Conservation (phyloP, 176 grass and related monocot species). For the Paspalum vaginatum region DNA sequence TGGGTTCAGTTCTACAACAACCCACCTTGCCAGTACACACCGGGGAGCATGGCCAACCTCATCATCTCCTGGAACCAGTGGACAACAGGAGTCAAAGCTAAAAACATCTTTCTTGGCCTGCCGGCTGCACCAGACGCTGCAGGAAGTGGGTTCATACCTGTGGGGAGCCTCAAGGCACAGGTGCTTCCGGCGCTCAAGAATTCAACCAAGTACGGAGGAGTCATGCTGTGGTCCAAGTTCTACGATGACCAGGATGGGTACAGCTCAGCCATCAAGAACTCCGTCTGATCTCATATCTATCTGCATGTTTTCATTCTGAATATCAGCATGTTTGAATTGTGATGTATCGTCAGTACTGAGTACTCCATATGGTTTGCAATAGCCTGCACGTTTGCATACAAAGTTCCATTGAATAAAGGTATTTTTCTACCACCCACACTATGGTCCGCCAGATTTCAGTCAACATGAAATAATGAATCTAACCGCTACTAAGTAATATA, state of each 20-base stretch:
- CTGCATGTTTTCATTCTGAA: background rate
- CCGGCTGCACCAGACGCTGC: conserved; percentile 51
- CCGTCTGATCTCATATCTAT: conserved; percentile 27
- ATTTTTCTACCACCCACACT: background rate
- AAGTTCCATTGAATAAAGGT: conserved; percentile 15
- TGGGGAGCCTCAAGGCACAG: conserved; percentile 34
- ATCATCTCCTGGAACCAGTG: conserved; percentile 56
- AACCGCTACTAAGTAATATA: background rate
- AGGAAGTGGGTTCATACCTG: conserved; percentile 55
- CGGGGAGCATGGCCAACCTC: conserved; percentile 38
- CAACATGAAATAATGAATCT: background rate
- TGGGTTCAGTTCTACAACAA: conserved; percentile 97
- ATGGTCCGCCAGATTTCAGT: background rate
- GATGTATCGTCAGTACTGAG: background rate
- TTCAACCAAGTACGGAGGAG: conserved; percentile 49
- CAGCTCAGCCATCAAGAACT: conserved; percentile 46
- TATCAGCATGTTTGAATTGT: background rate
- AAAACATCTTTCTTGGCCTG: conserved; percentile 55
- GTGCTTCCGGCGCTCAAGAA: conserved; percentile 53
- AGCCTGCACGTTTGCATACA: background rate
- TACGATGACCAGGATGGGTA: conserved; percentile 51
- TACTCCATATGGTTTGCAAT: background rate
- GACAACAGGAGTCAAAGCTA: conserved; percentile 45
- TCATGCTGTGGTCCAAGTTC: conserved; percentile 67
- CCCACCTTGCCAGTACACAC: conserved; percentile 54